Evolutionary conservation across 495 filamentous ascomycete species (phyloP), one percentile per base, ranked within the genome.

Genomic region (Hypoxylon lienhwacheense): DNA sequence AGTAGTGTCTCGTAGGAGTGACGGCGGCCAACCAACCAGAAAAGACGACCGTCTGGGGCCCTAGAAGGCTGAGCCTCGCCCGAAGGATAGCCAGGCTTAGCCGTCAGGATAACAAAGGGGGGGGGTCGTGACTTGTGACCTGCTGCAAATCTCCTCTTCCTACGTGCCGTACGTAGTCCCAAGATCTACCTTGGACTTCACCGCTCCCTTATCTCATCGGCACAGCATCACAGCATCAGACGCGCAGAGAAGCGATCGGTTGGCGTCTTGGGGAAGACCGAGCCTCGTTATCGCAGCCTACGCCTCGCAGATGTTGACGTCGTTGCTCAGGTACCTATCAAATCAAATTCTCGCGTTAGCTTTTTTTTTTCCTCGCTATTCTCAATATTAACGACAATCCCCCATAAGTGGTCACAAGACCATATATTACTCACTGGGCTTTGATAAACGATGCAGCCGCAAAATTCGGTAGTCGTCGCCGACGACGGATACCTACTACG

Each of bases 301-400:
- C 22, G 3, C 12, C 6, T 17, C 35, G 37, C 21, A 26, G 21
- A 2, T 29, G 20, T 15, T 49, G 29, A 25, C 26, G 17, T 26
- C 12, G 29, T 16, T 28, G 8, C 37, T 49, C 21, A 16, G 35
- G 29, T 25, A 33, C 16, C 43, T 22, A 35, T 16, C 10, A 52
- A 59, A 44, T 17, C 7, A 11, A 24, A 49, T 53, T 53, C 16
- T 21, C 56, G 37, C 49, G 49, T 48, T 49, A 49, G 44, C 25
- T 20, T 37, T 49, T 14, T 7, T 3, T 28, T 20, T 14, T 45
- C 37, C 46, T 34, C 28, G 22, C n/a, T n/a, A n/a, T n/a, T n/a
- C n/a, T n/a, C n/a, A n/a, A n/a, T n/a, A n/a, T n/a, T n/a, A n/a
- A n/a, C n/a, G n/a, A n/a, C n/a, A n/a, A n/a, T n/a, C n/a, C n/a